Conservation (phyloP, 495 filamentous ascomycete species). For the Hypoxylon subgilvum region DNA sequence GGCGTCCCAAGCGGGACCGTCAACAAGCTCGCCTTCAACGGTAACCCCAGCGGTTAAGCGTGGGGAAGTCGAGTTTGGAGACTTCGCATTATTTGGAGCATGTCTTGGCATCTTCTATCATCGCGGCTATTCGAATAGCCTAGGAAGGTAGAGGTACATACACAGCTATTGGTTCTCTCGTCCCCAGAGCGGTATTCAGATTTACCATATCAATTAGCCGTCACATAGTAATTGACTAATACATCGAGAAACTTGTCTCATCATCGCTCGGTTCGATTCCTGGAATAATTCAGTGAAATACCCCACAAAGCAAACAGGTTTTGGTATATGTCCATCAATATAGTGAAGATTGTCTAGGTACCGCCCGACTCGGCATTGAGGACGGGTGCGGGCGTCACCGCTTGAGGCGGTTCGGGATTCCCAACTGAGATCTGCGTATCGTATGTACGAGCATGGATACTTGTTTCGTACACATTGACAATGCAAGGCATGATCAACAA, state of each 20-base stretch:
- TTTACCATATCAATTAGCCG: conserved; percentile 30
- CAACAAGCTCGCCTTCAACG: conserved; percentile 61
- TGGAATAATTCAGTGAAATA: conserved; percentile 6
- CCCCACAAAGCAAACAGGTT: conserved; percentile 8
- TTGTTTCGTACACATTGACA: conserved; percentile 14
- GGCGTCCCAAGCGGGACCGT: conserved; percentile 50
- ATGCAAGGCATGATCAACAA: background rate
- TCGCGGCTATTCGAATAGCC: conserved; percentile 33
- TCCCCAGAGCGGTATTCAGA: conserved; percentile 2
- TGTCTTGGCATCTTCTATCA: conserved; percentile 14
- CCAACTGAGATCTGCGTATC: conserved; percentile 6
- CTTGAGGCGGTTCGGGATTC: conserved; percentile 10
- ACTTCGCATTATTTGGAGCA: conserved; percentile 11
- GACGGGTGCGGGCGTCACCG: background rate
- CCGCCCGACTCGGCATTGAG: conserved; percentile 1
- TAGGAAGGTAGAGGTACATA: conserved; percentile 30
- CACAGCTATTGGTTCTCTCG: conserved; percentile 9
- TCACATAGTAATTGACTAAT: conserved; percentile 28
- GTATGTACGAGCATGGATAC: background rate
- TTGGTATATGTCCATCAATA: conserved; percentile 6
- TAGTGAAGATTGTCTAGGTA: conserved; percentile 1
- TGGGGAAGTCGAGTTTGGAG: conserved; percentile 7
- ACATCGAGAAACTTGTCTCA: conserved; percentile 10
- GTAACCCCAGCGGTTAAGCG: conserved; percentile 47
- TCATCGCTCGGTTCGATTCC: background rate